These are phyloP conservation scores for Tardiomyces depauwii DNA, from an alignment of 1,139 yeast genomes.

Conservation along the genomic window DNA sequence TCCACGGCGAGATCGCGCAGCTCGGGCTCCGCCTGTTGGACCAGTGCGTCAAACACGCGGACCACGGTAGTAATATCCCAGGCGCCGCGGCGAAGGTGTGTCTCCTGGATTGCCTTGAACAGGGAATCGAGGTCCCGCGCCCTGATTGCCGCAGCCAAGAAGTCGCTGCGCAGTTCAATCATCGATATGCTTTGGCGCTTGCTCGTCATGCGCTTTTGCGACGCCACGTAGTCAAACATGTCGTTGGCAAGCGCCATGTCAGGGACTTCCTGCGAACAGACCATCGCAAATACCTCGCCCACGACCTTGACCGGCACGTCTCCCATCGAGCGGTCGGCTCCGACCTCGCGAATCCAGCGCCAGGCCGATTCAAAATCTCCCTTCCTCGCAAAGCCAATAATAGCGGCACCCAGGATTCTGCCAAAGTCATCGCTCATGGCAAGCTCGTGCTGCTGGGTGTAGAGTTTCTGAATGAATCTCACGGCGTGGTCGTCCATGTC, in stretches of 20 bases:
- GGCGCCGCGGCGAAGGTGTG: constrained; percentile 18
- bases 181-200: neutral
- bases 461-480: constrained; percentile 16
- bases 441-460: constrained; percentile 5
- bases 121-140: constrained; percentile 15
- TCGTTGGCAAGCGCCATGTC: neutral
- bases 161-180: constrained; percentile 9
- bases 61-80: constrained; percentile 25
- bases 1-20: constrained; percentile 12
- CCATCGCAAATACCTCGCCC: neutral
- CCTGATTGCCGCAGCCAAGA: constrained; percentile 11
- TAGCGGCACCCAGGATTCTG: neutral
- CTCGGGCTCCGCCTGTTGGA: constrained; percentile 9
- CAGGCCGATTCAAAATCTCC: constrained; percentile 23
- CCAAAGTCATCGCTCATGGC: constrained; percentile 1
- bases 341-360: constrained; percentile 23
- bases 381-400: constrained; percentile 21
- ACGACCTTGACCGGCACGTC: neutral
- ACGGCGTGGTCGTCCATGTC: constrained; percentile 18
- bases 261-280: neutral
- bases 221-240: neutral
- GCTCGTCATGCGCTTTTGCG: neutral
- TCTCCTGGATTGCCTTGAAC: constrained; percentile 22
- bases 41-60: constrained; percentile 13
- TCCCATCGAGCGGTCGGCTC: constrained; percentile 9